A percentile compares a stretch with the other conserved stretches of the same genome.
Evolutionary conservation across 2,329 filamentous ascomycete genomes (phyloP).

Genomic region (Fusarium pininemorale): DNA sequence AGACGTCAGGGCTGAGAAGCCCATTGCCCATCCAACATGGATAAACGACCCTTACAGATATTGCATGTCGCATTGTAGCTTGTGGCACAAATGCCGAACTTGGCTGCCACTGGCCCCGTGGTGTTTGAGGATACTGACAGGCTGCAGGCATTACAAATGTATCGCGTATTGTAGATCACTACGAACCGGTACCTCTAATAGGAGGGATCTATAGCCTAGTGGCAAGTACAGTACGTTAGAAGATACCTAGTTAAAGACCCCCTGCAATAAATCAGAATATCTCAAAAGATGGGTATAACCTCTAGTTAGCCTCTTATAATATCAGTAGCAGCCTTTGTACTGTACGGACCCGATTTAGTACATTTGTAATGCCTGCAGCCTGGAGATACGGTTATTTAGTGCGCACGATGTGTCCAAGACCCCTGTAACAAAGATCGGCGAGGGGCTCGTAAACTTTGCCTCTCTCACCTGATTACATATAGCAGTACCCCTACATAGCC

Average conservation of each 20-base stretch:
- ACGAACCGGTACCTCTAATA: too few relatives aligned
- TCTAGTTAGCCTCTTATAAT: too few relatives aligned
- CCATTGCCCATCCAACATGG: neutral
- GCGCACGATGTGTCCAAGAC: neutral
- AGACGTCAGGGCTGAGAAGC: neutral
- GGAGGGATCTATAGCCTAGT: too few relatives aligned
- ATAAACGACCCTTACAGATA: neutral
- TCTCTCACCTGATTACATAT: conserved; percentile 27
- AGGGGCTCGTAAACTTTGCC: conserved; percentile 20
- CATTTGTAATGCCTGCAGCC: too few relatives aligned
- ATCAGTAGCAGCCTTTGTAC: too few relatives aligned
- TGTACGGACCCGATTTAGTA: too few relatives aligned
- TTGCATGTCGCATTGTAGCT: neutral
- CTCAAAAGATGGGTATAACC: too few relatives aligned
- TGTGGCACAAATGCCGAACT: neutral
- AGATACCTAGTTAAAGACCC: too few relatives aligned
- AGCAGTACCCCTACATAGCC: neutral
- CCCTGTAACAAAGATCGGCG: conserved; percentile 11
- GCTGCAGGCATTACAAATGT: too few relatives aligned
- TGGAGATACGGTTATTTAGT: neutral
- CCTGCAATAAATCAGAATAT: too few relatives aligned
- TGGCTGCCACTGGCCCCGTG: neutral
- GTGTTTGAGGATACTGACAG: neutral
- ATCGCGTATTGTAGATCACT: too few relatives aligned
- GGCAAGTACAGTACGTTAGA: too few relatives aligned